These are phyloP conservation scores for Parathielavia hyrcaniae DNA, from an alignment of 495 filamentous ascomycete species.

Conservation along the genomic window DNA sequence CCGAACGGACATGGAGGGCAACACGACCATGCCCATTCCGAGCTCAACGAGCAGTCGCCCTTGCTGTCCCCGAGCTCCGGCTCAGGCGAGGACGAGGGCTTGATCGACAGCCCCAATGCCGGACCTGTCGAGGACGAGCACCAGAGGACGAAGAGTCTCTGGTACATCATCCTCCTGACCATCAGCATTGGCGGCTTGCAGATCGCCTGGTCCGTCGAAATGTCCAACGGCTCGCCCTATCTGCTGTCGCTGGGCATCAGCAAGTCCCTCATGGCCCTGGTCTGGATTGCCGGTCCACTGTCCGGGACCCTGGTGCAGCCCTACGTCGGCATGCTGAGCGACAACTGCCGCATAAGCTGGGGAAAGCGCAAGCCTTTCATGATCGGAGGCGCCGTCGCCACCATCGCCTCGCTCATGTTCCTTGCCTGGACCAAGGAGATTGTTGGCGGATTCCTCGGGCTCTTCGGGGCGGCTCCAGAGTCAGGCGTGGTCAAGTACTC, in stretches of 20 bases:
- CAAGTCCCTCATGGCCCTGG: constrained; percentile 86
- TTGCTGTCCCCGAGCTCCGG: constrained; percentile 45
- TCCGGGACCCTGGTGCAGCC: constrained; percentile 84
- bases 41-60: constrained; percentile 53
- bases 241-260: constrained; percentile 73
- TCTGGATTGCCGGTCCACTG: constrained; percentile 89
- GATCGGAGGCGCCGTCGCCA: constrained; percentile 65
- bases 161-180: constrained; percentile 79
- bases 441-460: constrained; percentile 57
- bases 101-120: constrained; percentile 30
- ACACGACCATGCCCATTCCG: constrained; percentile 22
- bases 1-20: constrained; percentile 15
- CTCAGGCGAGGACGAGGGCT: constrained; percentile 36
- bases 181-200: constrained; percentile 79
- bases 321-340: constrained; percentile 86
- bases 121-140: constrained; percentile 35
- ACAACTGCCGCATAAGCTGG: constrained; percentile 73
- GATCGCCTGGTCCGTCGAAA: constrained; percentile 89
- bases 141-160: constrained; percentile 64
- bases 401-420: constrained; percentile 63
- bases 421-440: constrained; percentile 81
- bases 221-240: constrained; percentile 73
- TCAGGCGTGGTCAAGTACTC: constrained; percentile 54
- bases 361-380: constrained; percentile 88
- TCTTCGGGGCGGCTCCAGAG: constrained; percentile 63